Evolutionary conservation across 1,284 basidiomycete species (phyloP), one percentile per base, ranked within the genome.

Genomic region (Sanghuangporus weigelae): DNA sequence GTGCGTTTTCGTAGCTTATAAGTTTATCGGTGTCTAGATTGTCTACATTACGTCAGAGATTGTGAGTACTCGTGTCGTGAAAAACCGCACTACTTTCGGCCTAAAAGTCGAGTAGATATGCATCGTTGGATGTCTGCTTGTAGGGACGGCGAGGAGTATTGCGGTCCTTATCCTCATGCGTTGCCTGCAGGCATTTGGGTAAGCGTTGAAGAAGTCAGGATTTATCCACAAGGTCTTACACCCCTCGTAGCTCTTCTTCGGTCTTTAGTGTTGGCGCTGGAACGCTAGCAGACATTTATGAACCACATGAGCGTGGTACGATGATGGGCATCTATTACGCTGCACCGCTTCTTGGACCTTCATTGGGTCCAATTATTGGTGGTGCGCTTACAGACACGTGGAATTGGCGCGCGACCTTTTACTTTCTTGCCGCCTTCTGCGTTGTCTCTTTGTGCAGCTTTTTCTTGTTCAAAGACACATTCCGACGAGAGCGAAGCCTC

Each of bases 221-320:
- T 36, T 16, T 35, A 7, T 54, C 5, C 21, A n/a, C 31, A 7
- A 36, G 49, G 57, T 42, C 46, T 16, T 12, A 54, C 42, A 23
- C 36, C 54, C 14, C 71, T 2, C 67, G 69, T 58, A 92, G 90
- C 23, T 88, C 88, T 2, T 87, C 88, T 57, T 89, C 91, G 1
- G 89, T 92, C 7, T 82, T 93, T 23, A 76, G 89, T 0, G 84
- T 93, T 56, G 93, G 92, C 11, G 91, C 92, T 0, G 92, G 90
- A 7, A 90, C 90, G 7, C 77, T 96, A 5, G 89, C 89, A 1
- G 92, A 94, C 71, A 89, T 94, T 42, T 94, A 86, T 69, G 91
- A 94, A 57, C 81, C 87, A 0, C 79, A 84, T 51, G 90, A 94
- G 71, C 80, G 93, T 53, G 93, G 93, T 1, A 84, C 82, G 10